Evolutionary conservation across 345 rosid species (phyloP), one percentile per base, ranked within the genome.

Genomic region (Balakata baccata): DNA sequence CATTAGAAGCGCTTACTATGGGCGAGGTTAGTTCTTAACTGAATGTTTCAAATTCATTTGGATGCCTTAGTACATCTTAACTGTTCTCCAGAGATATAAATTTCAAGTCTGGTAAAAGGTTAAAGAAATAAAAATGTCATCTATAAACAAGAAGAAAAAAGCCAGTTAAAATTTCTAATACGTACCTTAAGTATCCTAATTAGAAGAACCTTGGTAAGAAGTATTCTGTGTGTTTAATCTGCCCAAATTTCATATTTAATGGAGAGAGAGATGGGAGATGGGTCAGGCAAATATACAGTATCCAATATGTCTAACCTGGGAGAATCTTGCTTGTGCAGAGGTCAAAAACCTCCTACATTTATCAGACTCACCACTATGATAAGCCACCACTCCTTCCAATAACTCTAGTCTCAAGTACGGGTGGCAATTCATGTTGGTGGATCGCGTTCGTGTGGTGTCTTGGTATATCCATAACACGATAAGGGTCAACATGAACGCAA

Each of bases 311-410:
- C 82, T 82, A 70, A 92, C 98, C 98, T 90, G 86, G 10, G 80
- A 68, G 75, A 86, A 87, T 81, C 87, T 94, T 62, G 80, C 88
- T 64, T 88, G 91, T 38, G 98, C 98, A 49, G 98, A 89, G 72
- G 79, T 83, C 79, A 94, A 80, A 53, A 87, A 79, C 71, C 75
- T 86, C 79, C 81, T 77, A 67, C 90, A 87, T 77, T 86, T 83
- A 65, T 86, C 94, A 62, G 85, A 20, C 77, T 87, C 91, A 71
- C 95, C 94, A 74, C 75, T 88, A 81, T 94, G 97, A 87, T 87
- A 94, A 71, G 98, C 97, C 71, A 92, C 94, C 51, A 94, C 95
- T 61, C 91, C 98, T 86, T 94, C 98, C 80, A 94, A 83, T 80
- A 94, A 84, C 86, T 94, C 98, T 74, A 94, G 78, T 77, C 97